phyloP scores from a whole-genome alignment of 2,329 filamentous ascomycete species.

The Akanthomyces dipterigenus region DNA sequence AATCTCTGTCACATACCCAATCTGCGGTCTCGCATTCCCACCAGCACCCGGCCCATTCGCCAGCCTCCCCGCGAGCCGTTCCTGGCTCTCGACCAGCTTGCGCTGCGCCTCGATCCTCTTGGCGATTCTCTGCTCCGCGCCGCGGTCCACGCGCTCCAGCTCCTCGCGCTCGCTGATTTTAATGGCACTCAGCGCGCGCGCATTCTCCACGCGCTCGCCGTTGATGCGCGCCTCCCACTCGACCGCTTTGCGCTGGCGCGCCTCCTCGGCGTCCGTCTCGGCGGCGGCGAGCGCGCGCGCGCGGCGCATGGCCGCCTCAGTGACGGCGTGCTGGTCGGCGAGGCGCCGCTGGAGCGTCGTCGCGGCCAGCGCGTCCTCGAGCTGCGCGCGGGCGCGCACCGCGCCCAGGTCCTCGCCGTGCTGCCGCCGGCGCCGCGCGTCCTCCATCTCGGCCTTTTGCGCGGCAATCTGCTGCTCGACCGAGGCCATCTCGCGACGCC shows the following conservation, averaged over 20 bases:
- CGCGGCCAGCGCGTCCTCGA: slow-evolving; percentile 36
- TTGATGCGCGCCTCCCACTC: slow-evolving; percentile 43
- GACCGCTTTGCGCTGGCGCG: slow-evolving; percentile 36
- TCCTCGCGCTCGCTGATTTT: slow-evolving; percentile 45
- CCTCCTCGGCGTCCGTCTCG: slow-evolving; percentile 39
- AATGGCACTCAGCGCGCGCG: slow-evolving; percentile 42
- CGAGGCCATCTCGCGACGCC: slow-evolving; percentile 44
- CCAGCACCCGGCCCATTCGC: slow-evolving; percentile 29
- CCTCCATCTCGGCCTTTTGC: slow-evolving; percentile 44
- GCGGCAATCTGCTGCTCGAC: slow-evolving; percentile 45
- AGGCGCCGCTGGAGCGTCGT: slow-evolving; percentile 29
- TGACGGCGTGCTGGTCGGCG: slow-evolving; percentile 40
- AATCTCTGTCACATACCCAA: slow-evolving; percentile 51
- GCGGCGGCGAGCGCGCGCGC: slow-evolving; percentile 38
- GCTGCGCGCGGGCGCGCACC: slow-evolving; percentile 37
- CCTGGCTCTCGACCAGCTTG: slow-evolving; percentile 43
- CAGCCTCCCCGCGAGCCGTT: slow-evolving; percentile 34
- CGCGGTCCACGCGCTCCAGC: slow-evolving; percentile 40
- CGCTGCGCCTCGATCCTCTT: slow-evolving; percentile 43
- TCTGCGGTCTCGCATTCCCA: slow-evolving; percentile 36
- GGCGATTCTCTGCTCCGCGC: slow-evolving; percentile 38
- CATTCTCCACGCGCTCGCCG: slow-evolving; percentile 39
- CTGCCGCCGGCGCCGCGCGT: slow-evolving; percentile 39
- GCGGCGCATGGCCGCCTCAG: slow-evolving; percentile 38
- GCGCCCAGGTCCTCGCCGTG: slow-evolving; percentile 39